A percentile compares a stretch with the other conserved stretches of the same genome.
Evolutionary conservation across 2,329 filamentous ascomycete genomes (phyloP).

Genomic region (Monilinia fructicola): DNA sequence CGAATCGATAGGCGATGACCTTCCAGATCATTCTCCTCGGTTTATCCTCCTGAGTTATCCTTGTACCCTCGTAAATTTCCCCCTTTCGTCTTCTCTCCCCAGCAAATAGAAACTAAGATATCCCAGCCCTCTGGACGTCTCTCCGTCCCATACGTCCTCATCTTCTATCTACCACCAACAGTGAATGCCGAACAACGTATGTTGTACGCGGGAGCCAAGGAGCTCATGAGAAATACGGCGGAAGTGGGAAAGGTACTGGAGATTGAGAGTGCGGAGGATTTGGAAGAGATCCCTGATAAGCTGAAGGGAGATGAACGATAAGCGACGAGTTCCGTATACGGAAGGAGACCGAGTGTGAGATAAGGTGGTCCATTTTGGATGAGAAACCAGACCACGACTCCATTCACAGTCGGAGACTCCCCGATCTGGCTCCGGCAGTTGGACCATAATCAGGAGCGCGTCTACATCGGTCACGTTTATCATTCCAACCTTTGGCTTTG

Average conservation of each 20-base stretch:
- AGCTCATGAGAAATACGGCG: conserved; percentile 89
- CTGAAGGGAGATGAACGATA: conserved; percentile 42
- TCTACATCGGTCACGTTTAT: not conserved
- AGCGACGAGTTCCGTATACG: not conserved
- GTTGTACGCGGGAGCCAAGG: conserved; percentile 94
- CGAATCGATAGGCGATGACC: conserved; percentile 78
- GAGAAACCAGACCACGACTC: not conserved
- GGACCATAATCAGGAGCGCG: not conserved
- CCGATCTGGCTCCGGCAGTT: not conserved
- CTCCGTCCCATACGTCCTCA: conserved; percentile 87
- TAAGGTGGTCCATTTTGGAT: not conserved
- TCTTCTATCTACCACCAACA: conserved; percentile 92
- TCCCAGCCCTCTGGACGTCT: conserved; percentile 74
- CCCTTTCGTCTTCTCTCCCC: not conserved
- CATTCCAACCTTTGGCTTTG: not conserved
- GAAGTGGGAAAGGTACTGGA: conserved; percentile 89
- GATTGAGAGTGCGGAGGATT: conserved; percentile 74
- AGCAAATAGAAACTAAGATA: conserved; percentile 24
- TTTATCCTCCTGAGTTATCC: conserved; percentile 92
- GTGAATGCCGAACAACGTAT: conserved; percentile 86
- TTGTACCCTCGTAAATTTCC: conserved; percentile 69
- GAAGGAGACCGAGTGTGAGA: conserved; percentile 11
- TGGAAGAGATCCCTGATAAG: conserved; percentile 76
- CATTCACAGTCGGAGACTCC: not conserved
- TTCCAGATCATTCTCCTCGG: conserved; percentile 88